These are phyloP conservation scores for Peronospora belbahrii DNA, from an alignment of 352 stramenopile genomes.

Conservation along the genomic window DNA sequence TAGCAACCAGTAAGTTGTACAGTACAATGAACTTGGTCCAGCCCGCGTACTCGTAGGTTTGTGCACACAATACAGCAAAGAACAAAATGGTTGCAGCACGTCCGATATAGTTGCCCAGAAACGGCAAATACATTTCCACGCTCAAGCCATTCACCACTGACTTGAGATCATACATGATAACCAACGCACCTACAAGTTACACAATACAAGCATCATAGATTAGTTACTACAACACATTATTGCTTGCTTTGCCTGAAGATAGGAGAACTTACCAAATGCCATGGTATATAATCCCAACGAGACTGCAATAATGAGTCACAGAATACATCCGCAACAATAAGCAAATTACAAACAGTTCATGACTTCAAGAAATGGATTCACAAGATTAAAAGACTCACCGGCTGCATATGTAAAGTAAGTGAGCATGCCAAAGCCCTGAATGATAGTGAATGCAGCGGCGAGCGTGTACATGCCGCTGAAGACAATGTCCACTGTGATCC, in stretches of 20 bases:
- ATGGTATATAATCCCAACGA: constrained; percentile 77
- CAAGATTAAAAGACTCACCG: constrained; percentile 29
- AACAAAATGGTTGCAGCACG: constrained; percentile 72
- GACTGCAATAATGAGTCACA: constrained; percentile 39
- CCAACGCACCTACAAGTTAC: constrained; percentile 33
- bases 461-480: constrained; percentile 86
- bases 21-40: constrained; percentile 68
- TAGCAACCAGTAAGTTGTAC: constrained; percentile 72
- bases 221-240: neutral
- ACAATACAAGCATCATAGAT: constrained; percentile 1
- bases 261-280: constrained; percentile 50
- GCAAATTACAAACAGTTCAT: neutral
- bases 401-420: constrained; percentile 53
- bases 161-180: constrained; percentile 84
- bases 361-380: neutral
- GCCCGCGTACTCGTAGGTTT: constrained; percentile 56
- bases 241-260: neutral
- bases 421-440: constrained; percentile 83
- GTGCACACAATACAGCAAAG: constrained; percentile 66
- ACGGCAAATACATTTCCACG: constrained; percentile 80
- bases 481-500: constrained; percentile 65
- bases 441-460: constrained; percentile 66
- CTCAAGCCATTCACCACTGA: constrained; percentile 75
- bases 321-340: constrained; percentile 12
- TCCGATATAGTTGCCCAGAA: constrained; percentile 83